Conservation (phyloP, 2,329 filamentous ascomycete species). For the Sporothrix phasma region DNA sequence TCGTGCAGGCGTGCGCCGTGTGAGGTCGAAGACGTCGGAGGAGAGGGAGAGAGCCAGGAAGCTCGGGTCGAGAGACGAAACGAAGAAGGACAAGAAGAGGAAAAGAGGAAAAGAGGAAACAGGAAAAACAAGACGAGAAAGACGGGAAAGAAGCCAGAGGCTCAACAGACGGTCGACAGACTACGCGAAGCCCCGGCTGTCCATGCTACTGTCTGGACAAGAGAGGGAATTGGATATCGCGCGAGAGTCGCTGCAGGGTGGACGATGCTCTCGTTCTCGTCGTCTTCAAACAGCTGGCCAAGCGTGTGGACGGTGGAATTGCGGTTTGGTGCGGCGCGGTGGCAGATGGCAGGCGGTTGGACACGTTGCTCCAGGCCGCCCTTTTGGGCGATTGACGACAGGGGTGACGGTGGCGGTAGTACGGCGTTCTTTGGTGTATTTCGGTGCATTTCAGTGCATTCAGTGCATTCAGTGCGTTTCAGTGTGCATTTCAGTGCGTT, state of each 20-base stretch:
- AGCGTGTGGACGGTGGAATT: neutral
- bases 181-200: neutral
- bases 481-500: too few relatives aligned
- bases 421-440: neutral
- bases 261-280: neutral
- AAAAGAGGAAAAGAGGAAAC: constrained; percentile 4
- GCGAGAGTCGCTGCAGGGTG: neutral
- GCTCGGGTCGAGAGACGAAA: neutral
- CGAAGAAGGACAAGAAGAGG: neutral
- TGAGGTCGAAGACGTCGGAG: neutral
- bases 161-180: constrained; percentile 2
- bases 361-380: constrained; percentile 14
- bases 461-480: too few relatives aligned
- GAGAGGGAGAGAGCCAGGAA: neutral
- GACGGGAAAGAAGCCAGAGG: constrained; percentile 1
- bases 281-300: constrained; percentile 3
- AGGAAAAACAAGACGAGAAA: neutral
- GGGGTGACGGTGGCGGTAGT: neutral
- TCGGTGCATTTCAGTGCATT: neutral
- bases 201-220: constrained; percentile 13
- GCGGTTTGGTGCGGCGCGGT: neutral
- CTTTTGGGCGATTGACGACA: neutral
- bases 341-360: constrained; percentile 10
- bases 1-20: neutral
- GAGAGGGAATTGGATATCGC: neutral